Conservation (phyloP, 23 red algal species). For the Agarophyton chilense region DNA sequence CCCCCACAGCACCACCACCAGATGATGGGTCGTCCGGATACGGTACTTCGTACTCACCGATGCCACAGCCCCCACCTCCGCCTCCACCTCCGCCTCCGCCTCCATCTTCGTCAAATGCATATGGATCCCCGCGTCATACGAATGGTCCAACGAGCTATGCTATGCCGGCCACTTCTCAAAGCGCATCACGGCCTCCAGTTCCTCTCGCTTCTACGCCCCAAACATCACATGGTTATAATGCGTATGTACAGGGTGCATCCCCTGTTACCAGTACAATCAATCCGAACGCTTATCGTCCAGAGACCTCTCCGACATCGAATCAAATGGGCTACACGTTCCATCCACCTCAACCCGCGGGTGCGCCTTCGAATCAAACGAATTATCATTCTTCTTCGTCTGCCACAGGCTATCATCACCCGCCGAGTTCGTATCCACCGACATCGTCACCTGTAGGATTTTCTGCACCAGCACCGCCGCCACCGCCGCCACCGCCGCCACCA, state of each 20-base stretch:
- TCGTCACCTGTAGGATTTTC: background rate
- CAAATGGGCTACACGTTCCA: background rate
- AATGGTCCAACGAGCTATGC: background rate
- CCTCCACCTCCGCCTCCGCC: background rate
- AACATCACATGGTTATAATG: background rate
- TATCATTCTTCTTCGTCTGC: constrained; percentile 6
- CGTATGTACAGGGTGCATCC: background rate
- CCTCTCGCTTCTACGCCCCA: background rate
- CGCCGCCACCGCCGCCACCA: background rate
- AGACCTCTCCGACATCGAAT: background rate
- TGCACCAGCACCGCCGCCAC: background rate
- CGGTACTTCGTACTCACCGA: constrained; percentile 1
- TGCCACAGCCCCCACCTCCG: background rate
- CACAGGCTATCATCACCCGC: background rate
- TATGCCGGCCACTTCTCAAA: background rate
- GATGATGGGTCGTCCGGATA: background rate
- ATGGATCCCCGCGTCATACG: background rate
- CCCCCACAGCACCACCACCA: constrained; percentile 1
- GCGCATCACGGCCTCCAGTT: background rate
- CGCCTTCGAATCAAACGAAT: background rate
- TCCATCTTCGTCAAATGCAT: background rate
- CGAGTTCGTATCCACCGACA: background rate
- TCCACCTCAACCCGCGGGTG: background rate
- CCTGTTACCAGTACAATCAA: background rate
- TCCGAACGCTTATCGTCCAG: background rate